Evolutionary conservation across 306 rosid species (phyloP).

Genomic region (Chamaecrista fasciculata): DNA sequence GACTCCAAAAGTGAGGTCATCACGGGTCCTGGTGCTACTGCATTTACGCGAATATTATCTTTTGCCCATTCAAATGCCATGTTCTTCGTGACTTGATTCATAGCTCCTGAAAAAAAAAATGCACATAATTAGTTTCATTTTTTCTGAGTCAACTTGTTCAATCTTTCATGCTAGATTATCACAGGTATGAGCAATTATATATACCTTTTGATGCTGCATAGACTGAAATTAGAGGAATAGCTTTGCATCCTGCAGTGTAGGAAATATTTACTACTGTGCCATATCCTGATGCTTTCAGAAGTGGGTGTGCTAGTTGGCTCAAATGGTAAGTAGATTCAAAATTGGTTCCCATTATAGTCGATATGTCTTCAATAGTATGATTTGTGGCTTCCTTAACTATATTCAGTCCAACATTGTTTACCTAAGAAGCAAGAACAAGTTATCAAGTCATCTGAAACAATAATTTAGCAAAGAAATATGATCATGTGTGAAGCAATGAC

Average conservation of each 20-base stretch:
- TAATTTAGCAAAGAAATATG: too few relatives aligned
- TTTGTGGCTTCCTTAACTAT: slow-evolving; percentile 11
- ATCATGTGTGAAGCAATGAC: too few relatives aligned
- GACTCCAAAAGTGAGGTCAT: slow-evolving; percentile 20
- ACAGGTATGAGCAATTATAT: too few relatives aligned
- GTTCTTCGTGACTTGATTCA: slow-evolving; percentile 52
- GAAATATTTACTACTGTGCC: slow-evolving; percentile 42
- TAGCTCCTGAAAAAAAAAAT: slow-evolving; percentile 36
- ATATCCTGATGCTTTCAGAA: slow-evolving; percentile 42
- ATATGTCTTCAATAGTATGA: slow-evolving; percentile 33
- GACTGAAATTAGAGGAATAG: background rate
- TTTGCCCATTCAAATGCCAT: slow-evolving; percentile 73
- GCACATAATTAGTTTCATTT: background rate
- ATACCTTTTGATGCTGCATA: slow-evolving; percentile 38
- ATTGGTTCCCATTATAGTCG: slow-evolving; percentile 36
- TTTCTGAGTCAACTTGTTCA: background rate
- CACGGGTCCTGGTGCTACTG: slow-evolving; percentile 54
- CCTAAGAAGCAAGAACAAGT: slow-evolving; percentile 5
- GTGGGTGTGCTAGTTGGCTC: slow-evolving; percentile 50
- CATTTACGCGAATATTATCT: slow-evolving; percentile 56
- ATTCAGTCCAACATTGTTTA: slow-evolving; percentile 40
- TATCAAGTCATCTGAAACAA: background rate
- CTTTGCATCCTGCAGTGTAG: slow-evolving; percentile 26
- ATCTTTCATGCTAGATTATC: background rate
- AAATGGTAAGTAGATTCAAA: slow-evolving; percentile 40